phyloP scores from a whole-genome alignment of 495 filamentous ascomycete species.

The Stereocaulon alpinum region DNA sequence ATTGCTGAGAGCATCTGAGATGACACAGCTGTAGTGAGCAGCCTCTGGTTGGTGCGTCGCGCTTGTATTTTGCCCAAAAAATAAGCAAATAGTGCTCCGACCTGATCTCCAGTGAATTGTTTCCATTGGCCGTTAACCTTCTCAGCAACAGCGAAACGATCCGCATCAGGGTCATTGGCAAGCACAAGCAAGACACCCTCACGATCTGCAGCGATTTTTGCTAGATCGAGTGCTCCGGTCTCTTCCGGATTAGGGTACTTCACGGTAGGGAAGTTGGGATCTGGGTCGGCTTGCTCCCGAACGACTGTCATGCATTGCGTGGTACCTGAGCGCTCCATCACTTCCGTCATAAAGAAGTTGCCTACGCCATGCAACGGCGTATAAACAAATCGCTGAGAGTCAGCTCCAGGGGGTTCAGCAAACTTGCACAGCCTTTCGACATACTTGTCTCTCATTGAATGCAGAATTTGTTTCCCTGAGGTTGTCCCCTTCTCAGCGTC shows the following conservation, averaged over 20 bases:
- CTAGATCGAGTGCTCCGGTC: constrained; percentile 54
- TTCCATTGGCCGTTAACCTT: constrained; percentile 49
- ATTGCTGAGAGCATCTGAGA: constrained; percentile 54
- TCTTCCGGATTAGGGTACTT: constrained; percentile 67
- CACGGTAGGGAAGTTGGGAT: constrained; percentile 63
- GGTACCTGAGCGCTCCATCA: constrained; percentile 38
- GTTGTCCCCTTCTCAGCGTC: constrained; percentile 35
- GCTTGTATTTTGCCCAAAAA: constrained; percentile 22
- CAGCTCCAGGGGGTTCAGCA: not conserved
- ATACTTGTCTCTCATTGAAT: constrained; percentile 35
- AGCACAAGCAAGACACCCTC: constrained; percentile 43
- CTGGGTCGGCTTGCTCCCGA: constrained; percentile 42
- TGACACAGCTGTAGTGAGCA: constrained; percentile 57
- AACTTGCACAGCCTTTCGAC: constrained; percentile 29
- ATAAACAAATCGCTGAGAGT: constrained; percentile 41
- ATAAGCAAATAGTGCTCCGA: constrained; percentile 53
- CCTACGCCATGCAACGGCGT: constrained; percentile 66
- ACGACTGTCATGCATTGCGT: constrained; percentile 35
- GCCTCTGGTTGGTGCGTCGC: constrained; percentile 28
- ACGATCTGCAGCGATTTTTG: constrained; percentile 44
- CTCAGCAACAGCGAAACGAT: constrained; percentile 59
- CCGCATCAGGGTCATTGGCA: constrained; percentile 64
- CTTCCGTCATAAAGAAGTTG: constrained; percentile 36
- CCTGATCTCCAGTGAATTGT: constrained; percentile 58
- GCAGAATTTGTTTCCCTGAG: constrained; percentile 20